phyloP scores from a whole-genome alignment of 2,329 filamentous ascomycete species.

The Botrytis fabae region DNA sequence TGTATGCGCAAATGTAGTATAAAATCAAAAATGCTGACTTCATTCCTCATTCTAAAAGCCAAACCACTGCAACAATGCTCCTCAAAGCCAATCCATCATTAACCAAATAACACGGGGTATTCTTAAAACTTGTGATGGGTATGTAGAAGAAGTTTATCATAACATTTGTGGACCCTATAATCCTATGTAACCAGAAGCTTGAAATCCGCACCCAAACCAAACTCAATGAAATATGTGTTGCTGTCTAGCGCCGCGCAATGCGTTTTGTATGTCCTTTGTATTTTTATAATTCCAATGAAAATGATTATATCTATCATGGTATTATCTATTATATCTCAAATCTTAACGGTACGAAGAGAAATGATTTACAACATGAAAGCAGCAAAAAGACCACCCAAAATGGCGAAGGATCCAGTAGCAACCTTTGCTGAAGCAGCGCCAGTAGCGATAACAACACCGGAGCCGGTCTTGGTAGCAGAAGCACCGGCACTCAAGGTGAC shows the following conservation, averaged over 20 bases:
- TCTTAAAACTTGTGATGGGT: neutral
- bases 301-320: neutral
- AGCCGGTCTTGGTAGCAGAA: conserved; percentile 1
- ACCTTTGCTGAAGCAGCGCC: conserved; percentile 1
- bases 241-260: conserved; percentile 10
- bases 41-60: neutral
- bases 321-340: conserved; percentile 4
- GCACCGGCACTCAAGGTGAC: neutral
- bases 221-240: neutral
- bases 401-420: conserved; percentile 3
- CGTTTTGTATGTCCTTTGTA: conserved; percentile 6
- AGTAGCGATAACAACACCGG: neutral
- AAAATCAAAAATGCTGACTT: neutral
- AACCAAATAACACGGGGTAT: neutral
- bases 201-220: conserved; percentile 5
- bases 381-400: conserved; percentile 9
- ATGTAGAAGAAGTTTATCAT: conserved; percentile 18
- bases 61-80: neutral
- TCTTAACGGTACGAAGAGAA: neutral
- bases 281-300: neutral
- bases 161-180: conserved; percentile 16
- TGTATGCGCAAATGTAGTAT: neutral
- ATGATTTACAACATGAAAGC: conserved; percentile 17
- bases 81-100: neutral
- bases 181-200: conserved; percentile 15